phyloP scores from a whole-genome alignment of 83 land plant species.

The Diphasiastrum complanatum region DNA sequence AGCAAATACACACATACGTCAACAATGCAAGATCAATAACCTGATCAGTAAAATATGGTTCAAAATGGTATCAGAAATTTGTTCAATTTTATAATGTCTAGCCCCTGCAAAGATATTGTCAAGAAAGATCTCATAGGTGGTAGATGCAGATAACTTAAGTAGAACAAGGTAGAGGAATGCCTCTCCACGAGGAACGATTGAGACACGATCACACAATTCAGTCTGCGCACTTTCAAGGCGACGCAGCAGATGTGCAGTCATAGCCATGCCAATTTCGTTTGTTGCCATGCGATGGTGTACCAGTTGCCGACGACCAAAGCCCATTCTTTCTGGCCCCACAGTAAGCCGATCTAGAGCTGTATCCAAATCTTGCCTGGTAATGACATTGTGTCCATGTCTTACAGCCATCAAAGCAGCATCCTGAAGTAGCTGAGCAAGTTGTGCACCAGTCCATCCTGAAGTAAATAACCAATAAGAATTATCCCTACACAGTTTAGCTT shows the following conservation, averaged over 20 bases:
- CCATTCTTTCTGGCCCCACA: conserved; percentile 64
- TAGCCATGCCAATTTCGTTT: conserved; percentile 67
- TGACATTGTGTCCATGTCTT: conserved; percentile 55
- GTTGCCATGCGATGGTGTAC: conserved; percentile 78
- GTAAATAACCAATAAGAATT: too few relatives aligned
- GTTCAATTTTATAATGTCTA: too few relatives aligned
- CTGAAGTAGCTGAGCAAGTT: conserved; percentile 79
- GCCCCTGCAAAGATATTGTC: too few relatives aligned
- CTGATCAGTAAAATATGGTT: too few relatives aligned
- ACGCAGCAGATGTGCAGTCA: conserved; percentile 80
- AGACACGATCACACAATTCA: conserved; percentile 68
- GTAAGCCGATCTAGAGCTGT: conserved; percentile 84
- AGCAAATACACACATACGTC: too few relatives aligned
- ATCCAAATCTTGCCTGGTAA: conserved; percentile 66
- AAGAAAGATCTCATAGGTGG: too few relatives aligned
- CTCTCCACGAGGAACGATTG: conserved; percentile 79
- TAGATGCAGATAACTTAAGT: too few relatives aligned
- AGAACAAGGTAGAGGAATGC: too few relatives aligned
- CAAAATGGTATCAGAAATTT: too few relatives aligned
- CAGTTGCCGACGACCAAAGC: conserved; percentile 54
- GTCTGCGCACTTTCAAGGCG: conserved; percentile 60
- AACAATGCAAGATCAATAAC: too few relatives aligned
- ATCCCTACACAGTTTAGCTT: too few relatives aligned
- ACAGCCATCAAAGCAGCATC: conserved; percentile 88
- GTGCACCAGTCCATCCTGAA: conserved; percentile 96